Evolutionary conservation across 495 filamentous ascomycete genomes (phyloP), one percentile per base, ranked within the genome.

Genomic region (Echria macrotheca): DNA sequence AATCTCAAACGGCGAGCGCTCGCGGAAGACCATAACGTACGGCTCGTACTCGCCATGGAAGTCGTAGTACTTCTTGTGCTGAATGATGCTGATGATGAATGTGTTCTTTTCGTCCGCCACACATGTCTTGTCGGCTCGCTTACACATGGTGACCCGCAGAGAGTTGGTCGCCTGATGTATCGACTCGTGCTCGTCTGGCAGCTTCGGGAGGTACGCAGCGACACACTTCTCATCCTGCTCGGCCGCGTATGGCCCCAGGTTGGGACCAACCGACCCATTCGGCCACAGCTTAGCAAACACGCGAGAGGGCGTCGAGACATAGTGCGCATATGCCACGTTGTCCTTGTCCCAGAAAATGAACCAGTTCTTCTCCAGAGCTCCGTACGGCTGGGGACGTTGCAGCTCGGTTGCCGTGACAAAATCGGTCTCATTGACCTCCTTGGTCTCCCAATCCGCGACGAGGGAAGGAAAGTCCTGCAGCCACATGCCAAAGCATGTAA

Each of bases 111-210:
- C 62, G 42, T 51, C 59, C 0, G 65, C 58, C 10, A 51, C 15
- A 61, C 77, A 81, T 0, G 7, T 15, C 7, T 57, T 58, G 35
- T 78, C 75, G n/a, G 64, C 50, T 2, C 73, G 71, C 11, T 63
- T 55, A 57, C 77, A 81, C 15, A 77, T 56, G 11, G 76, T 79
- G 24, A 81, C 54, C 2, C 66, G 58, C 0, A 81, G 67, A 18
- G 75, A 75, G 59, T 81, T 81, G 19, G 75, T 77, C 15, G 75
- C 72, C 60, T 81, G 76, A 53, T 79, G 77, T 45, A 79, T 69
- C 0, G 65, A 69, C 55, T 76, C 74, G 22, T 54, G 29, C 3
- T 63, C 41, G 1, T 44, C 12, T 3, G 53, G 44, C 1, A 65
- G 18, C 29, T 50, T 39, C 1, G 73, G 75, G 17, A 77, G 55